Base-by-base conservation (phyloP, 352 stramenopile species). In the Phytophthora constricta region DNA sequence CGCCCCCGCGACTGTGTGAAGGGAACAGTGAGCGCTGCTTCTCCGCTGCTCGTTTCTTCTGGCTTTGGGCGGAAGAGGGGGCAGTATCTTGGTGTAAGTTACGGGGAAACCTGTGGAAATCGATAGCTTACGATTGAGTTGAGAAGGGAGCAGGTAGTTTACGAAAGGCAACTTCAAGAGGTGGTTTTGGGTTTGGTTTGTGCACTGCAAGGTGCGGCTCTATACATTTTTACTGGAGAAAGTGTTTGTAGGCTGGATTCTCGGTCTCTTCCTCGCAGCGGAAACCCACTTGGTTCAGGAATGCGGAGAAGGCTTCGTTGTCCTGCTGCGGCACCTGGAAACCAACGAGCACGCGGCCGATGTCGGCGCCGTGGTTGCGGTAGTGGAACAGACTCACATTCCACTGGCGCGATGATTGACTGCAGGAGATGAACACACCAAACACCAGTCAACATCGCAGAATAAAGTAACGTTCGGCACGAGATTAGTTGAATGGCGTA, bases 361-460 rank as follows among this genome's bases (percentile, higher is more conserved):
- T 98, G 68, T 99, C 97, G 70, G 97, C 96, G 54, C 97, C 97
- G 69, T 99, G 97, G 76, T 99, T 99, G 60, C 97, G 86, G 69
- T 99, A 99, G 77, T 99, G 97, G 76, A 99, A 99, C 10, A 99
- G 84, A 65, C 92, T 98, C 47, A 99, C 89, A 74, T 99, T 99
- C 94, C 94, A 99, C 31, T 82, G 82, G n/a, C 75, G 79, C 1
- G 66, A 56, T 11, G 77, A 77, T 73, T 79, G 62, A 42, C 76
- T 85, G 55, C 8, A 48, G 5, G 19, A 25, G 17, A 20, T 33
- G 22, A 25, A 67, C 26, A 42, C 27, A 53, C 45, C 27, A n/a
- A 39, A 34, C 3, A 45, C 22, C 16, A 58, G 41, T 62, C 16
- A 64, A 17, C 11, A 42, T 51, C 14, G 41, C 14, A 50, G 23